These are phyloP conservation scores for Adansonia rubrostipa DNA, from an alignment of 441 rosid genomes.

Conservation along the genomic window DNA sequence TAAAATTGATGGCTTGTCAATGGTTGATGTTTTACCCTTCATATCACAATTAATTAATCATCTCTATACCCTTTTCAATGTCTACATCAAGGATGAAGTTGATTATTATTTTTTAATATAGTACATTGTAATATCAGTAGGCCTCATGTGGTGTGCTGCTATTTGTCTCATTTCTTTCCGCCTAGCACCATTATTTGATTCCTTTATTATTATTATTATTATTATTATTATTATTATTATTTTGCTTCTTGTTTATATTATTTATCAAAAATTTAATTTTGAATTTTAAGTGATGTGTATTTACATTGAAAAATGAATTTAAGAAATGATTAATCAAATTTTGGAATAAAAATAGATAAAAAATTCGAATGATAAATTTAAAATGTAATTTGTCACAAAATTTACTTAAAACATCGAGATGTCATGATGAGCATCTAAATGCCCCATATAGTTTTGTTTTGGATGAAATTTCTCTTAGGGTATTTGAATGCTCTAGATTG, in stretches of 20 bases:
- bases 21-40: neutral
- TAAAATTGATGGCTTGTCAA: neutral
- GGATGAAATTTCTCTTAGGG: too few species aligned
- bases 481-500: too few species aligned
- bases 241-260: too few species aligned
- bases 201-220: neutral
- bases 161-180: neutral
- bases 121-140: neutral
- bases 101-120: neutral
- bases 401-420: too few species aligned
- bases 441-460: too few species aligned
- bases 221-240: too few species aligned
- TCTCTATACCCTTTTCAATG: neutral
- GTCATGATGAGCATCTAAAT: too few species aligned
- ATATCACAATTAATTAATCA: neutral
- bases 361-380: too few species aligned
- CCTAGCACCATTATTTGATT: constrained; percentile 9
- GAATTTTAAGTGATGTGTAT: neutral
- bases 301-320: neutral
- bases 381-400: too few species aligned
- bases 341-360: too few species aligned
- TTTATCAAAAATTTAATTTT: neutral
- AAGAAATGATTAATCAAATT: too few species aligned
- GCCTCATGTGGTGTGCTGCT: neutral
- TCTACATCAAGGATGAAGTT: neutral